Conservation (phyloP, 352 stramenopile genomes). For the Globisporangium barbulae region DNA sequence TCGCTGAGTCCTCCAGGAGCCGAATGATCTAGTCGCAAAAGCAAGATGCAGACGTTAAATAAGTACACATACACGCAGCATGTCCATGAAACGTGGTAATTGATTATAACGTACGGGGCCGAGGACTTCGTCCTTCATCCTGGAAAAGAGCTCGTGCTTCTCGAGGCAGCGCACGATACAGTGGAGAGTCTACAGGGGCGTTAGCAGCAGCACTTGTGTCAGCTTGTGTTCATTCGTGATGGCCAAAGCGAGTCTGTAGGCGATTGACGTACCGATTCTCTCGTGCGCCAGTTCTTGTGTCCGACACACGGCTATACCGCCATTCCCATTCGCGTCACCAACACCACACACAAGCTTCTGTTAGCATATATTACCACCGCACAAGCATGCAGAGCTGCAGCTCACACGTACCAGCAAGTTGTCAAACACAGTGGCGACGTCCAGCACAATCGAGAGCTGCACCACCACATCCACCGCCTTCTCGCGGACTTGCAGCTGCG, state of each 20-base stretch:
- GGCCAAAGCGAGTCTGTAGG: background rate
- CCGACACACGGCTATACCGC: slow-evolving; percentile 27
- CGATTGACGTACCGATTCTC: slow-evolving; percentile 56
- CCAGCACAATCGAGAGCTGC: slow-evolving; percentile 56
- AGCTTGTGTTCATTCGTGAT: background rate
- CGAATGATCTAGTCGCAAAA: slow-evolving; percentile 39
- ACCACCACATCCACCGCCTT: slow-evolving; percentile 77
- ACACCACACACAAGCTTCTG: background rate
- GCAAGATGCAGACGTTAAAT: background rate
- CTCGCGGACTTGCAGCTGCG: slow-evolving; percentile 47
- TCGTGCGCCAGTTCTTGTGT: slow-evolving; percentile 85
- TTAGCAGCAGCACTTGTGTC: background rate
- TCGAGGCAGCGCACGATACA: slow-evolving; percentile 68
- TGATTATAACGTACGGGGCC: slow-evolving; percentile 36
- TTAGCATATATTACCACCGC: background rate
- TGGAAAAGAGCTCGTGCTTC: slow-evolving; percentile 38
- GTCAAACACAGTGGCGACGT: slow-evolving; percentile 56
- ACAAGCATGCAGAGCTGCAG: slow-evolving; percentile 13
- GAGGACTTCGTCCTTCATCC: slow-evolving; percentile 53
- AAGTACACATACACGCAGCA: background rate
- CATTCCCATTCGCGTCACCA: background rate
- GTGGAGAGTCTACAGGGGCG: slow-evolving; percentile 42
- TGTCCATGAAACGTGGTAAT: background rate
- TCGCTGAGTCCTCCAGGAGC: slow-evolving; percentile 76
- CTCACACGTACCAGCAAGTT: slow-evolving; percentile 29